A percentile compares a stretch with the other conserved stretches of the same genome.
Evolutionary conservation across 805 yeast species (phyloP).

Genomic region (Ogataea paraovalis): DNA sequence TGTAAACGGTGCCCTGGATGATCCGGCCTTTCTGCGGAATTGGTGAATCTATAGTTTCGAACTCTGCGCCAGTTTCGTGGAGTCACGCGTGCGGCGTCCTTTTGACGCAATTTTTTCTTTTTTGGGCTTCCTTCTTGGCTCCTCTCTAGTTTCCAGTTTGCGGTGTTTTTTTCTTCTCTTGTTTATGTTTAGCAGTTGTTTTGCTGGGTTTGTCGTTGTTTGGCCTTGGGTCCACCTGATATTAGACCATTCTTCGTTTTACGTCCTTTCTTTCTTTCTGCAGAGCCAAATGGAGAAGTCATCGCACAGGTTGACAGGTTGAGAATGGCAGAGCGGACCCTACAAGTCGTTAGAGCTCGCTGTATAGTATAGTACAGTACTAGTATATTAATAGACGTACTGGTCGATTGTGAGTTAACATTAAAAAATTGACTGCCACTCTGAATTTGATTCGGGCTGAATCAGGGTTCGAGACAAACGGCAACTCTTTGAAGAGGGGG

Average conservation of each 20-base stretch:
- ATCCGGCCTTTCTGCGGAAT: no score
- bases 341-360: no score
- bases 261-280: background rate
- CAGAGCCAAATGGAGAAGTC: background rate
- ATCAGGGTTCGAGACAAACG: background rate
- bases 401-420: no score
- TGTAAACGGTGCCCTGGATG: no score
- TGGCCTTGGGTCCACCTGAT: background rate
- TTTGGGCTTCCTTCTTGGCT: background rate
- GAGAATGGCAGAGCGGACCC: no score
- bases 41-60: no score
- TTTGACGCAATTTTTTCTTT: background rate
- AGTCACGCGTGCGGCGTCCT: slow-evolving; percentile 1
- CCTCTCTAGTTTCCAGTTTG: background rate
- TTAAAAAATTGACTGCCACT: no score
- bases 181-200: background rate
- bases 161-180: background rate
- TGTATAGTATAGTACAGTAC: no score
- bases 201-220: background rate
- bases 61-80: no score
- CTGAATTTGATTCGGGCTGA: no score
- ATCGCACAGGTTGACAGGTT: background rate
- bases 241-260: background rate
- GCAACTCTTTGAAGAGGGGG: no score
- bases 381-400: no score